Evolutionary conservation across 2,329 filamentous ascomycete species (phyloP).

Genomic region (Colletotrichum brevisporum): DNA sequence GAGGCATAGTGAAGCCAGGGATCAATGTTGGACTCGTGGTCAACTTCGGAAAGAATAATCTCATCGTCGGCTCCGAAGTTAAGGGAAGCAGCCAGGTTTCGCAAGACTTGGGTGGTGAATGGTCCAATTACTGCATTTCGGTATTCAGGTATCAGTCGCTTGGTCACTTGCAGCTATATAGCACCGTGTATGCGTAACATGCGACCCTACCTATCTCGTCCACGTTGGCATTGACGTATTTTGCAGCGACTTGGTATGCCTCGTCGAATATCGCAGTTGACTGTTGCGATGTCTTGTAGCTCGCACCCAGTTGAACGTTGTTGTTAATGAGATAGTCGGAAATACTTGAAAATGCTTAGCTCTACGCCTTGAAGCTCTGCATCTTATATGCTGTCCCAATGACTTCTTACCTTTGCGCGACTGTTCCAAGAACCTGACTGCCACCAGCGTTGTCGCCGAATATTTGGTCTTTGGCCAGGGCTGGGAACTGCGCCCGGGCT

Average conservation of each 20-base stretch:
- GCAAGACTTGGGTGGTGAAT: constrained; percentile 82
- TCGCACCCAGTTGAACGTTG: constrained; percentile 83
- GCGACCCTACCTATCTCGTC: constrained; percentile 67
- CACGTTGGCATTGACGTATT: constrained; percentile 76
- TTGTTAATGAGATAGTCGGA: constrained; percentile 74
- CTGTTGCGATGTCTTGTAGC: constrained; percentile 72
- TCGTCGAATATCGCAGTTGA: constrained; percentile 71
- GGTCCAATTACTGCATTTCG: constrained; percentile 69
- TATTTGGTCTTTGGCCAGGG: constrained; percentile 75
- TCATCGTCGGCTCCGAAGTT: constrained; percentile 71
- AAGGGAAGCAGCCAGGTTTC: constrained; percentile 75
- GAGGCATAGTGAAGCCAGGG: constrained; percentile 79
- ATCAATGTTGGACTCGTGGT: constrained; percentile 84
- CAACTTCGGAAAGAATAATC: constrained; percentile 78
- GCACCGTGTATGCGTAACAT: neutral
- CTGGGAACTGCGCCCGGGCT: constrained; percentile 75
- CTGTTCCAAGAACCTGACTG: constrained; percentile 76
- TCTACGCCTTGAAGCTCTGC: too few relatives aligned
- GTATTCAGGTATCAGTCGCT: neutral
- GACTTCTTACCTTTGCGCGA: constrained; percentile 48
- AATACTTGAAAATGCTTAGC: constrained; percentile 65
- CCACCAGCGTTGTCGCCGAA: constrained; percentile 86
- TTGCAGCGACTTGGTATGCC: constrained; percentile 75
- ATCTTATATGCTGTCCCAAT: neutral
- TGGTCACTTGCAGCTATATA: neutral